Percentiles rank a stretch among this genome's conserved stretches.
Evolutionary conservation across 371 early-diverging fungal genomes (phyloP).

Genomic region (Smittium culicis): DNA sequence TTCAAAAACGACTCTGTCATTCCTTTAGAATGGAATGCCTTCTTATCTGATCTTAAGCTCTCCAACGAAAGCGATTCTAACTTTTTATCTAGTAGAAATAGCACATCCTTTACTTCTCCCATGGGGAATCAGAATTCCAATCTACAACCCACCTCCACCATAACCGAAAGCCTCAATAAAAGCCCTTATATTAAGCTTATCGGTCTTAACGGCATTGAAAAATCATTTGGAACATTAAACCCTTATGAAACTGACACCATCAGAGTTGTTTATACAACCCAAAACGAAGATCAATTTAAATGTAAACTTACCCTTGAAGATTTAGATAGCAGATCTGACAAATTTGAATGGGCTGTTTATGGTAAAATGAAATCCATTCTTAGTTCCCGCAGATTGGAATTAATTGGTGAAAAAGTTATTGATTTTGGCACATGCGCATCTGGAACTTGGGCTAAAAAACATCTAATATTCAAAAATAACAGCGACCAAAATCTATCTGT

Average conservation of each 20-base stretch:
- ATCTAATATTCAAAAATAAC: conserved; percentile 68
- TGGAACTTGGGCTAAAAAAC: conserved; percentile 65
- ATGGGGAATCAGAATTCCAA: conserved; percentile 16
- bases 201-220: conserved; percentile 12
- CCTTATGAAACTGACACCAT: conserved; percentile 43
- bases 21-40: conserved; percentile 66
- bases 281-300: conserved; percentile 72
- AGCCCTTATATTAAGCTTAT: conserved; percentile 14
- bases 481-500: conserved; percentile 65
- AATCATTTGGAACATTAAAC: conserved; percentile 18
- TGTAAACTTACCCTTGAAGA: conserved; percentile 84
- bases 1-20: conserved; percentile 85
- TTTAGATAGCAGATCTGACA: conserved; percentile 70
- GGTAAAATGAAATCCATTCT: conserved; percentile 65
- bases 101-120: conserved; percentile 25
- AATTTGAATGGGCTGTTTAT: conserved; percentile 63
- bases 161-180: conserved; percentile 11
- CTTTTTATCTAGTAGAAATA: no score
- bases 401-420: conserved; percentile 53
- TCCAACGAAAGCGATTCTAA: conserved; percentile 50
- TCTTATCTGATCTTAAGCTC: conserved; percentile 53
- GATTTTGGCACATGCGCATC: conserved; percentile 92
- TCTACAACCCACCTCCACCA: background rate
- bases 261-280: conserved; percentile 74
- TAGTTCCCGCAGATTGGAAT: conserved; percentile 52